Conservation (phyloP, 2,329 filamentous ascomycete genomes). For the Exophiala sideris region DNA sequence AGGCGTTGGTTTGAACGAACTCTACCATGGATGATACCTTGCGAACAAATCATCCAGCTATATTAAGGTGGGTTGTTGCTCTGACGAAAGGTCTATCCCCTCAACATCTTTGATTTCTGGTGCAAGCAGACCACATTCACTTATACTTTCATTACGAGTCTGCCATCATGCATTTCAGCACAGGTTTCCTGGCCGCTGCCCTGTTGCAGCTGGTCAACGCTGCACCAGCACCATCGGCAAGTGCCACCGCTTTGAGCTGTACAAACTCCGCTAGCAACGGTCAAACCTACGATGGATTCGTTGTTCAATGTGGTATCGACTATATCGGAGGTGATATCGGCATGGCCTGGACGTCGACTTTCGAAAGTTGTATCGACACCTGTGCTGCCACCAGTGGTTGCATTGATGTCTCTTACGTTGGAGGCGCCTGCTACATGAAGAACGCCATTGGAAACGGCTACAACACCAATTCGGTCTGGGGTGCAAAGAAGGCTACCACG, state of each 20-base stretch:
- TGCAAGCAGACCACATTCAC: no score
- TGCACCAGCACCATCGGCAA: background rate
- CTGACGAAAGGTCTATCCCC: no score
- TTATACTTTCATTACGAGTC: background rate
- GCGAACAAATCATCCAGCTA: no score
- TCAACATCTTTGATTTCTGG: no score
- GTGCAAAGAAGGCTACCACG: background rate
- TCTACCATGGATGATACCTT: no score
- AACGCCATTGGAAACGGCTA: background rate
- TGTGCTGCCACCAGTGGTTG: slow-evolving; percentile 4
- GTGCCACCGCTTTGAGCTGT: background rate
- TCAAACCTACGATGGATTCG: background rate
- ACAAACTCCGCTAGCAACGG: background rate
- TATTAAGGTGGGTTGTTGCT: no score
- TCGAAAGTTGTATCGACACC: slow-evolving; percentile 6
- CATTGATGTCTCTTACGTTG: slow-evolving; percentile 5
- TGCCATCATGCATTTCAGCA: background rate
- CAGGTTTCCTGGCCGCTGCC: background rate
- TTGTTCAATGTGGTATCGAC: background rate
- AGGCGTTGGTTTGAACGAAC: no score
- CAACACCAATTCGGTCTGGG: background rate
- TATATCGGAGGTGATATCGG: background rate
- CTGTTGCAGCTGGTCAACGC: background rate
- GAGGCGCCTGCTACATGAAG: slow-evolving; percentile 3
- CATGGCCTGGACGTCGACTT: background rate